Base-by-base conservation (phyloP, 2,329 filamentous ascomycete genomes). In the Balansia obtecta region DNA sequence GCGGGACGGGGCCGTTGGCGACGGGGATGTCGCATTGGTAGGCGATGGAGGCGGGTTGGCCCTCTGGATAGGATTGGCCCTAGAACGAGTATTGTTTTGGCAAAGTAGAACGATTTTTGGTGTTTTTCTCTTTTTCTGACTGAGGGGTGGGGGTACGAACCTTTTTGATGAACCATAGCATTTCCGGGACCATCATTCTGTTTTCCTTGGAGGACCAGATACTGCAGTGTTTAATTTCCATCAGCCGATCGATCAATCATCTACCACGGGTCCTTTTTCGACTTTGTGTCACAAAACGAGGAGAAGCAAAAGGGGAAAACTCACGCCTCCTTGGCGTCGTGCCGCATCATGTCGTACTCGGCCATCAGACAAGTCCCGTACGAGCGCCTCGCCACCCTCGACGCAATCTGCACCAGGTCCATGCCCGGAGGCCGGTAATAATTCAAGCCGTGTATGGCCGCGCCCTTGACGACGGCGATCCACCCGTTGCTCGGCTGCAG, bases 391-490 rank as follows among this genome's bases (percentile, higher is more conserved):
- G 66, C 66, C 34, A 68, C 59, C 43, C 66, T 62, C 39, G 66
- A 68, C 18, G 62, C 58, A 40, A 68, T 58, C 22, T 59, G 58
- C 1, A 68, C 57, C 11, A 60, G 58, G 2, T 58, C 58, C 53
- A 61, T 43, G 7, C 51, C 51, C 3, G 64, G 61, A 34, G 61
- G 56, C 10, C 33, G 33, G 40, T 64, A 63, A 16, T 59, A 62
- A 15, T 61, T 58, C 11, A 68, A 59, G 2, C 66, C 66, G 46
- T 68, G 63, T 20, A 75, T 71, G 5, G 72, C 71, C 13, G 75
- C 75, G 7, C 75, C 75, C 34, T 71, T 70, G 2, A 74, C 72
- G 6, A 77, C 71, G 1, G 74, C 71, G 1, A 67, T 65, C 74
- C 74, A 77, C 3, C 71, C 68, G 52, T 71, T 70, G 13, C 68